These are phyloP conservation scores for Penicillium hesseltinei DNA, from an alignment of 2,329 filamentous ascomycete genomes.

Conservation along the genomic window DNA sequence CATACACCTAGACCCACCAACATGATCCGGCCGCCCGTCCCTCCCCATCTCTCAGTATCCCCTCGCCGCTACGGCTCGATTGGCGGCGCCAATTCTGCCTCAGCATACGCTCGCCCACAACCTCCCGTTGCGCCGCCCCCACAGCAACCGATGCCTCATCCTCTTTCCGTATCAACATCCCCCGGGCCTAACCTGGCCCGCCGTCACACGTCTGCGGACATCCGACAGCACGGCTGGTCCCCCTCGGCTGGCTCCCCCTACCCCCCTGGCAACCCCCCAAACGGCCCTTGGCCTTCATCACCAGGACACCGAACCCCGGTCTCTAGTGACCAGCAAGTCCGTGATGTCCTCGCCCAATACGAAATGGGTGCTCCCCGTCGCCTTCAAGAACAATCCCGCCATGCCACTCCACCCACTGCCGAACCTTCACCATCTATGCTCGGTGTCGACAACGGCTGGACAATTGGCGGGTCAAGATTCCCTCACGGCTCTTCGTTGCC, in stretches of 20 bases:
- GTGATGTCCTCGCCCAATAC: slow-evolving; percentile 63
- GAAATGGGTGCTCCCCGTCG: slow-evolving; percentile 59
- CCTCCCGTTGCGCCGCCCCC: slow-evolving; percentile 63
- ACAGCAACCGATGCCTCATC: slow-evolving; percentile 66
- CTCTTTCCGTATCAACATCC: slow-evolving; percentile 57
- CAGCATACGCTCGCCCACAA: slow-evolving; percentile 69
- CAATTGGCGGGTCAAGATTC: slow-evolving; percentile 48
- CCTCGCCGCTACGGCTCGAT: slow-evolving; percentile 87
- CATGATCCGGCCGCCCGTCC: slow-evolving; percentile 73
- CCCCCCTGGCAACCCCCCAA: slow-evolving; percentile 62
- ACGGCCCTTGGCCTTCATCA: slow-evolving; percentile 67
- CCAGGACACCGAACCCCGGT: slow-evolving; percentile 52
- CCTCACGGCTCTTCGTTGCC: slow-evolving; percentile 48
- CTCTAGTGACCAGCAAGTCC: slow-evolving; percentile 60
- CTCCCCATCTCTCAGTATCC: slow-evolving; percentile 75
- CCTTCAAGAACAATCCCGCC: slow-evolving; percentile 48
- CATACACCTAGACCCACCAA: slow-evolving; percentile 58
- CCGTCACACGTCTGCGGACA: slow-evolving; percentile 92
- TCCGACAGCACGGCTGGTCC: slow-evolving; percentile 81
- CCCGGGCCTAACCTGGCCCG: slow-evolving; percentile 68
- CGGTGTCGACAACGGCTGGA: slow-evolving; percentile 57
- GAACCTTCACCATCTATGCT: slow-evolving; percentile 51
- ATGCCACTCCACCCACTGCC: slow-evolving; percentile 54
- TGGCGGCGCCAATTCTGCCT: slow-evolving; percentile 65
- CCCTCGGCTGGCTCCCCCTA: slow-evolving; percentile 58